Evolutionary conservation across 2,329 filamentous ascomycete species (phyloP), one percentile per base, ranked within the genome.

Genomic region (Colletotrichum cereale): DNA sequence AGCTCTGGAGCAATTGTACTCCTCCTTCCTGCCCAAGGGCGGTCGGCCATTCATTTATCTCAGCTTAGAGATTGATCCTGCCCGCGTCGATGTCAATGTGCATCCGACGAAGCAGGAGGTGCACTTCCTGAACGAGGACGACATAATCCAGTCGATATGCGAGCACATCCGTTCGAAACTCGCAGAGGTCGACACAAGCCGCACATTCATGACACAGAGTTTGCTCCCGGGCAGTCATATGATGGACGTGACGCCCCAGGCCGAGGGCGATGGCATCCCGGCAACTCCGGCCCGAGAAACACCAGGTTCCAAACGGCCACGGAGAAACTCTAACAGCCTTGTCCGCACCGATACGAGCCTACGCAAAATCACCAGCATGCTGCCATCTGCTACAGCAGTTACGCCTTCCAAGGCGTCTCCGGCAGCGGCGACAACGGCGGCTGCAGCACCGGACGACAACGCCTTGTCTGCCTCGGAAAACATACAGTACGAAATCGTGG

Each of bases 101-200:
- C 96, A 99, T 80, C 96, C 96, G 0, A 99, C 96, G 0, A 99
- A 99, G 81, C 88, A 94, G 62, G 96, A 99, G 79, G 96, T 99
- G 26, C 96, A 98, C 78, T 98, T 99, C 76, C 86, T 99, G 29
- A 97, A 98, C 73, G 96, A 99, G 79, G 96, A 99, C 74, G 96
- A 99, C 76, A 97, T 99, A 56, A 92, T 96, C 57, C 93, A 96
- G 74, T 88, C 89, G 18, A 91, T 99, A 5, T 98, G 95, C 82
- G 89, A 91, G 72, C 89, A 93, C 64, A 92, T 99, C 29, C 89
- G 93, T 63, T 86, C 89, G 11, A 92, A 92, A 75, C 87, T 99
- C 5, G 92, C 94, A 14, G 91, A 92, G 61, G 95, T 98, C 8
- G 96, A 99, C 80, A 95, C 93, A 29, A 98, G 96, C 78, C 91